Percentiles rank a stretch among this genome's conserved stretches.
These are phyloP conservation scores for Elaeagnus macrophylla DNA, from an alignment of 306 rosid genomes.

Conservation along the genomic window DNA sequence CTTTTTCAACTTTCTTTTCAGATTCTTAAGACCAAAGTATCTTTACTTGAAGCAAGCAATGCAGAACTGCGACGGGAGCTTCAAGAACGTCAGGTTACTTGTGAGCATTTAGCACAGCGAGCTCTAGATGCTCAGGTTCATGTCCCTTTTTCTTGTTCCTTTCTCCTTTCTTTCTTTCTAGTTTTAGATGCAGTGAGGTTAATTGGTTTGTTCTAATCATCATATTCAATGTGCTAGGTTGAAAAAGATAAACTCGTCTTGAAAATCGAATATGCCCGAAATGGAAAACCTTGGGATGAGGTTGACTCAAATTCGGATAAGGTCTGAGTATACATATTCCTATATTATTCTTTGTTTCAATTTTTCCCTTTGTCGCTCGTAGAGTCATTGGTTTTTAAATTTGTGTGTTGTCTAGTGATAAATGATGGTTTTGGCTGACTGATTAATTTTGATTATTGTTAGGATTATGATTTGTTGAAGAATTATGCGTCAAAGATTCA, in stretches of 20 bases:
- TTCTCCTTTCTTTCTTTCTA: not conserved
- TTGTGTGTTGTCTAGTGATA: not conserved
- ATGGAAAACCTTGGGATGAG: constrained; percentile 93
- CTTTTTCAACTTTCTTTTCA: constrained; percentile 23
- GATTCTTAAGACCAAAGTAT: constrained; percentile 85
- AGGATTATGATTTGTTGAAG: constrained; percentile 72
- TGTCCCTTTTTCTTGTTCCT: too few relatives aligned
- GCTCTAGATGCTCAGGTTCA: constrained; percentile 51
- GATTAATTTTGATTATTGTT: constrained; percentile 15
- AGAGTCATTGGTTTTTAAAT: constrained; percentile 1
- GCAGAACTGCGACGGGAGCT: constrained; percentile 62
- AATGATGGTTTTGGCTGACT: constrained; percentile 4
- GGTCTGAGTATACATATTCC: constrained; percentile 29
- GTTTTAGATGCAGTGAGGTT: not conserved
- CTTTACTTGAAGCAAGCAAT: constrained; percentile 87
- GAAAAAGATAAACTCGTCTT: constrained; percentile 68
- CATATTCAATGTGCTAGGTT: constrained; percentile 42
- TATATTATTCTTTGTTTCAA: too few relatives aligned
- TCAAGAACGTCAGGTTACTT: constrained; percentile 31
- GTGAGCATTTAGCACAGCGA: constrained; percentile 33
- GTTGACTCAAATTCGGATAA: constrained; percentile 58
- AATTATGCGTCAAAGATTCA: constrained; percentile 72
- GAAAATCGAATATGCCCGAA: constrained; percentile 66
- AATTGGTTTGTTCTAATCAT: not conserved
- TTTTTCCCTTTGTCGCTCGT: not conserved